Evolutionary conservation across 1,284 basidiomycete genomes (phyloP), one percentile per base, ranked within the genome.

Genomic region (Kwoniella shivajii): DNA sequence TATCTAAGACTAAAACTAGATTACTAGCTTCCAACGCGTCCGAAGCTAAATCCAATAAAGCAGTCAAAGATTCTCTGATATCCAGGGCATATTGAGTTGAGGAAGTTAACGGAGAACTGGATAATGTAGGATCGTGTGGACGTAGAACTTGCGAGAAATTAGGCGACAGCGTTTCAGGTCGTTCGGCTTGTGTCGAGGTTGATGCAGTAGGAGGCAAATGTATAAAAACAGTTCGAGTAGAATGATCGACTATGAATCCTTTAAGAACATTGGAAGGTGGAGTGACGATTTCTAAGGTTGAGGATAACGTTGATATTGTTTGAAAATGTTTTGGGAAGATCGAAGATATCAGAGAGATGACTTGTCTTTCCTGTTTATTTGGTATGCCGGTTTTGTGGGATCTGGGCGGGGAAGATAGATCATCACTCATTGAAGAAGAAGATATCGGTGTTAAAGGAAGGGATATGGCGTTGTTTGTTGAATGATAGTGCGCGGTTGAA

Each of bases 41-140:
- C 16, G 68, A 64, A 14, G 76, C 72, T 9, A 78, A 68, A 50
- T 78, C 77, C 29, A 78, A 67, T 6, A 78, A 59, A 6, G 76
- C 74, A 1, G 76, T 78, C 10, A 78, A 57, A 14, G 62, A 66
- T 50, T 78, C 76, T 48, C 74, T 59, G 38, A 78, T 74, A 48
- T 78, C 76, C 37, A 75, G 60, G 7, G 66, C 71, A 2, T 41
- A 33, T 9, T 48, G 38, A n/a, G 53, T 39, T 1, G 48, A 22
- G 10, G 41, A 42, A 13, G 36, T 49, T 22, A 42, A 54, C 14
- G 51, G 49, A 5, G 54, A 57, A 29, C 49, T 60, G 22, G 48
- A 49, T 22, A 57, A 54, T 14, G 38, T 49, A 29, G 74, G 74
- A 52, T 73, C 74, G 57, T 76, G 67, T 1, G 71, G 72, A 24